Conservation (phyloP, 2,329 filamentous ascomycete species). For the Volutella citrinella region DNA sequence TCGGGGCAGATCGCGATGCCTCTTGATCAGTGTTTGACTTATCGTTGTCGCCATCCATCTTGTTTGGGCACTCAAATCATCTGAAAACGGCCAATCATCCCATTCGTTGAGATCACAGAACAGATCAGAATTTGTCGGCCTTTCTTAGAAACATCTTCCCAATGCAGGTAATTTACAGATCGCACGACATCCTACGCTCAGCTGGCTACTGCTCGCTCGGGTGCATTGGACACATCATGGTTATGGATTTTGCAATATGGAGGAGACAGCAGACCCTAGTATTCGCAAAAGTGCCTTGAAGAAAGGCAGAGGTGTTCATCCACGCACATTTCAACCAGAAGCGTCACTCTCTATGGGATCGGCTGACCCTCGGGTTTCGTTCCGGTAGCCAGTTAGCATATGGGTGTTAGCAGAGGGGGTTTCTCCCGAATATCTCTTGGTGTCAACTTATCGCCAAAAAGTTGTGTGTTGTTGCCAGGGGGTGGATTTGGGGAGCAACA, state of each 20-base stretch:
- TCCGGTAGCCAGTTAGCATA: constrained; percentile 19
- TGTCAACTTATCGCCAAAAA: no score
- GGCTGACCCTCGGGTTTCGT: constrained; percentile 11
- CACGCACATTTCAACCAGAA: no score
- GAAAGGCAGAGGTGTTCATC: no score
- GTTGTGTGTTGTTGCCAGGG: no score
- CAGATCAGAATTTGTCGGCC: constrained; percentile 44
- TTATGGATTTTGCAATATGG: constrained; percentile 59
- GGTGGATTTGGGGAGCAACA: no score
- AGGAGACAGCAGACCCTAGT: constrained; percentile 31
- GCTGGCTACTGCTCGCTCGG: constrained; percentile 45
- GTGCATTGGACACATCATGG: constrained; percentile 61
- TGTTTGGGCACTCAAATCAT: constrained; percentile 23
- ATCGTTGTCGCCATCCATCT: constrained; percentile 22
- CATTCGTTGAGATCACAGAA: constrained; percentile 32
- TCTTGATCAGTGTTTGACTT: constrained; percentile 14
- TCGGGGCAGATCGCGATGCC: constrained; percentile 4
- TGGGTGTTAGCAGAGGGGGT: constrained; percentile 18
- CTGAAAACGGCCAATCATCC: constrained; percentile 29
- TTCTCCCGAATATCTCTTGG: no score
- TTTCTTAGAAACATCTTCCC: constrained; percentile 49
- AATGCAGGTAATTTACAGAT: constrained; percentile 51
- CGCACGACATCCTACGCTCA: constrained; percentile 57
- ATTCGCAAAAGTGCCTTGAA: constrained; percentile 11
- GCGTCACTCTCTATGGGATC: no score